Evolutionary conservation across 169 alveolate species (phyloP).

Genomic region (Perkinsus olseni): DNA sequence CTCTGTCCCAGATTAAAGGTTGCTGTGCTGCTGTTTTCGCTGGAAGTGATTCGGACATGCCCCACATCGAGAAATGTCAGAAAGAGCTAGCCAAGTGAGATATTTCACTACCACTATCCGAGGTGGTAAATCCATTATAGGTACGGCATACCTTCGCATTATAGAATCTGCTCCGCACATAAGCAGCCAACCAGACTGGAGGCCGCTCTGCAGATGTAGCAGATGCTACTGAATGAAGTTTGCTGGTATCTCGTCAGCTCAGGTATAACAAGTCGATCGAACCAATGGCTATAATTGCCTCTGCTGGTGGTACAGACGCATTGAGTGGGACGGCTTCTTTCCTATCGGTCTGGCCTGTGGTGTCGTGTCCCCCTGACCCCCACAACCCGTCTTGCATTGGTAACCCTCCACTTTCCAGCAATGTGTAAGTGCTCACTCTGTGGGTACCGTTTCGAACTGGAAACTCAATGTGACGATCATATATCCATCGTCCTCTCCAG

Average conservation of each 20-base stretch:
- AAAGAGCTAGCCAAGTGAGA: not conserved
- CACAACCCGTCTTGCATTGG: slow-evolving; percentile 10
- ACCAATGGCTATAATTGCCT: slow-evolving; percentile 5
- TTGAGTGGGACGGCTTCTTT: slow-evolving; percentile 12
- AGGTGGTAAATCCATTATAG: too few species aligned
- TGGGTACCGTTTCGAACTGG: too few species aligned
- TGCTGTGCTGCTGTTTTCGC: slow-evolving; percentile 14
- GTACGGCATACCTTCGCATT: slow-evolving; percentile 9
- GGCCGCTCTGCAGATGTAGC: not conserved
- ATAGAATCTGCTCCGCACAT: slow-evolving; percentile 20
- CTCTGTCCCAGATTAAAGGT: not conserved
- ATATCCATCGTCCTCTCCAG: too few species aligned
- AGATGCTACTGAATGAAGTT: not conserved
- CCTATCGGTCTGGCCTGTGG: slow-evolving; percentile 16
- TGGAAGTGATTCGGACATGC: slow-evolving; percentile 14
- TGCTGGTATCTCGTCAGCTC: not conserved
- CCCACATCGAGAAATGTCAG: slow-evolving; percentile 6
- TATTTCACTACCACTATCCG: too few species aligned
- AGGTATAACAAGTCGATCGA: slow-evolving; percentile 2
- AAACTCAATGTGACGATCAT: too few species aligned
- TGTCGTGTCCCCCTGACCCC: slow-evolving; percentile 24
- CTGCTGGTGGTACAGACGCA: slow-evolving; percentile 30
- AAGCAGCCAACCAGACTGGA: slow-evolving; percentile 18
- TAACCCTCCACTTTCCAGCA: slow-evolving; percentile 20
- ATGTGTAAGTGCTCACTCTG: slow-evolving; percentile 3